Conservation (phyloP, 78 protist genomes). For the Planoprotostelium fungivorum region DNA sequence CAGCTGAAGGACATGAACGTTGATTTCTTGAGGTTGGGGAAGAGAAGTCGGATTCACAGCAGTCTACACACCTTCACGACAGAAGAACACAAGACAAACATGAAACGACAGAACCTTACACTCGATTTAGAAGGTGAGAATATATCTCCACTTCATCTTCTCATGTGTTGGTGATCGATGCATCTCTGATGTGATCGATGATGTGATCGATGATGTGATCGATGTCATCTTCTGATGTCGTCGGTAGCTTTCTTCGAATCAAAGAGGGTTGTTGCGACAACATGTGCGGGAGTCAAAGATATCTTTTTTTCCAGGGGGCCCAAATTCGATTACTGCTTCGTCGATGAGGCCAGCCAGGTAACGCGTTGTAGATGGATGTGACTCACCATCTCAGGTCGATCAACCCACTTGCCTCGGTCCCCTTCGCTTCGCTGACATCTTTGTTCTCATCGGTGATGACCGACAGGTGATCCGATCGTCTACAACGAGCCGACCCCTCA, state of each 20-base stretch:
- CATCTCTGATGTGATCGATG: too few species aligned
- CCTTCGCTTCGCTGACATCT: slow-evolving; percentile 29
- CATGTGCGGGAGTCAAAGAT: slow-evolving; percentile 47
- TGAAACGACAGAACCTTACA: too few species aligned
- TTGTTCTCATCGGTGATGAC: slow-evolving; percentile 87
- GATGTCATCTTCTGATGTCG: too few species aligned
- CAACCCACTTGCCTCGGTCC: slow-evolving; percentile 75
- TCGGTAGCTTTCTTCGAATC: slow-evolving; percentile 9
- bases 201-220: too few species aligned
- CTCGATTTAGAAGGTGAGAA: not conserved
- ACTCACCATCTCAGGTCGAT: slow-evolving; percentile 50
- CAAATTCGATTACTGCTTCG: slow-evolving; percentile 70
- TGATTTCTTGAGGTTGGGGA: not conserved
- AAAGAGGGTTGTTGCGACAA: slow-evolving; percentile 50
- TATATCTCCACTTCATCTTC: not conserved
- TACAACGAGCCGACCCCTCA: not conserved
- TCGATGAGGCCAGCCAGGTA: slow-evolving; percentile 80
- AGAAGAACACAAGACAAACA: not conserved
- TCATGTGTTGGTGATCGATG: too few species aligned
- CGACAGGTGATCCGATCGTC: slow-evolving; percentile 28
- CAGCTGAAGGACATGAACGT: not conserved
- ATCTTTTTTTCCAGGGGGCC: not conserved
- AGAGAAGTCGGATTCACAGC: not conserved
- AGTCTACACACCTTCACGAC: not conserved
- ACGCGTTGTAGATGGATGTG: not conserved